Base-by-base conservation (phyloP, 2,329 filamentous ascomycete genomes). In the Xylariomycetidae sp. region DNA sequence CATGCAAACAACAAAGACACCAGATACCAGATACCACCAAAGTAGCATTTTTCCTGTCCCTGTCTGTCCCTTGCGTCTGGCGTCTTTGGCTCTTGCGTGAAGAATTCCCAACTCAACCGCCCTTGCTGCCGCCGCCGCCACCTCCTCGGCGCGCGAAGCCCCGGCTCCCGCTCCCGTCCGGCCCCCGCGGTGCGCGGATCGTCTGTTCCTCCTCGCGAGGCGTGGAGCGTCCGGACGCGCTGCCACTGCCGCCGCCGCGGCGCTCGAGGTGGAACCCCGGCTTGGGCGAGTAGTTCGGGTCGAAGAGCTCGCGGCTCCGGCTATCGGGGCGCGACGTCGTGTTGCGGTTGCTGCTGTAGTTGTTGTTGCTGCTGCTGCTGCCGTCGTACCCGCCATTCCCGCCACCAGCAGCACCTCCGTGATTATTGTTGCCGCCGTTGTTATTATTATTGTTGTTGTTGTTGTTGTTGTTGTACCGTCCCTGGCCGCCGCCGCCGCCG, bases 171-270 rank as follows among this genome's bases (percentile, higher is more conserved):
- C 70, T 85, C 29, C 74, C 72, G 53, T 93, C 85, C 8, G 89
- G 89, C 8, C 87, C 87, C 49, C 76, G 74, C 2, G 89, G 88
- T 51, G 76, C 68, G 42, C 89, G 76, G 39, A 88, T 73, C 12
- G 85, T 74, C 42, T 81, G 77, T 29, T 83, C 74, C 18, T 78
- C 73, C 33, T 70, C 72, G n/a, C 70, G 69, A 4, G 71, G 69
- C 10, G 64, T 66, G 13, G 67, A 59, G 37, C 65, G 59, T 31
- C 66, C 65, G 8, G 60, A 50, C 4, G 58, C 50, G 28, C 51
- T 58, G 31, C 45, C 54, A 40, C 52, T 57, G 25, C 64, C 66
- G 15, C 52, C 61, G 38, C 50, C 66, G 39, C 60, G 62, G 46
- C 60, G 65, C 35, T 68, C 67, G 19, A 61, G 36, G 20, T 61